A percentile compares a stretch with the other conserved stretches of the same genome.
Evolutionary conservation across 2,329 filamentous ascomycete genomes (phyloP).

Genomic region (Elsinoe perseae): DNA sequence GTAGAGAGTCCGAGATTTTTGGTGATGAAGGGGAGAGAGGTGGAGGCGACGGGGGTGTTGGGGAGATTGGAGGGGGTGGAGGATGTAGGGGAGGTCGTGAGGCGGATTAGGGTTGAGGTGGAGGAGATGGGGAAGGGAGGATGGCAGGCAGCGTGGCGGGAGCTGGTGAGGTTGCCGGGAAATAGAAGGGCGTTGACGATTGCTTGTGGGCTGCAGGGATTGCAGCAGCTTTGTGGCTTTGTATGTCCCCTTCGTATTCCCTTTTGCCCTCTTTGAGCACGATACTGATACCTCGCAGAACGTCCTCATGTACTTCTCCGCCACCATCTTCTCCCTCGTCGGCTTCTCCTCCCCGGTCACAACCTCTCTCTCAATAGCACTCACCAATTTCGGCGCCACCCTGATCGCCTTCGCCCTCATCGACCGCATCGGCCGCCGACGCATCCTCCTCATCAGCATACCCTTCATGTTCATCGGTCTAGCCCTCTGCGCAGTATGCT

Average conservation of each 20-base stretch:
- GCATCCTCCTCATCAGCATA: slow-evolving; percentile 71
- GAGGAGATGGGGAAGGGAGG: slow-evolving; percentile 51
- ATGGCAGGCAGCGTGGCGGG: slow-evolving; percentile 37
- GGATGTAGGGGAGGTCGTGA: slow-evolving; percentile 54
- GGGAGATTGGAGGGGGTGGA: slow-evolving; percentile 31
- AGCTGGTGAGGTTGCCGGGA: slow-evolving; percentile 36
- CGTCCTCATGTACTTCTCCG: slow-evolving; percentile 42
- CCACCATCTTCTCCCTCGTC: slow-evolving; percentile 41
- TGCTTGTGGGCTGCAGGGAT: slow-evolving; percentile 74
- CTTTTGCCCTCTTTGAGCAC: not conserved
- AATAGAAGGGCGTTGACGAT: slow-evolving; percentile 72
- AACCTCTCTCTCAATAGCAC: slow-evolving; percentile 38
- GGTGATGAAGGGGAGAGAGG: slow-evolving; percentile 57
- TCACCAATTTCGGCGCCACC: slow-evolving; percentile 41
- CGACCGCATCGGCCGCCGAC: slow-evolving; percentile 38
- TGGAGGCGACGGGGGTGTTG: slow-evolving; percentile 59
- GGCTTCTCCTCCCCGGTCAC: slow-evolving; percentile 40
- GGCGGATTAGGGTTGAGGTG: slow-evolving; percentile 66
- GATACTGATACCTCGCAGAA: slow-evolving; percentile 28
- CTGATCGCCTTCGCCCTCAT: slow-evolving; percentile 39
- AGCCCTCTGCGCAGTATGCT: slow-evolving; percentile 56
- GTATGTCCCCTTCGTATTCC: slow-evolving; percentile 1
- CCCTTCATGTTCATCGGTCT: slow-evolving; percentile 76
- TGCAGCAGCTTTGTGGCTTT: slow-evolving; percentile 57
- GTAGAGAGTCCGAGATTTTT: slow-evolving; percentile 88